A percentile compares a stretch with the other conserved stretches of the same genome.
phyloP scores from a whole-genome alignment of 176 grass and related monocot species.

The Carex myosuroides region DNA sequence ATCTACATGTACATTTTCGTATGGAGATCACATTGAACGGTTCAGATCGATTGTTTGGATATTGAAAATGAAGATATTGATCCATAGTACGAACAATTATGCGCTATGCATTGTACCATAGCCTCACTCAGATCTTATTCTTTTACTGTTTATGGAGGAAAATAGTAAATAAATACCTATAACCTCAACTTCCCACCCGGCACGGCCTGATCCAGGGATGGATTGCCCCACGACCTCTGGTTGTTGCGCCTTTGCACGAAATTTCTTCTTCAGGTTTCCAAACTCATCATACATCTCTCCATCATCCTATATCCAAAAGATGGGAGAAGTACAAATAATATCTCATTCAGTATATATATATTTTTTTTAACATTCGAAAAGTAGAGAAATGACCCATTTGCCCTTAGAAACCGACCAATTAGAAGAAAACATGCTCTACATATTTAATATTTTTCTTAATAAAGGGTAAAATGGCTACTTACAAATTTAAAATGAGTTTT shows the following conservation, averaged over 20 bases:
- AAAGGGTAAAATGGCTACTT: too few relatives aligned
- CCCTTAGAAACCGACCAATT: too few relatives aligned
- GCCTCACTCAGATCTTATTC: background rate
- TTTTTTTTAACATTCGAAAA: background rate
- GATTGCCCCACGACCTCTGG: constrained; percentile 28
- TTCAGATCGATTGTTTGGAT: too few relatives aligned
- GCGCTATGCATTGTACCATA: too few relatives aligned
- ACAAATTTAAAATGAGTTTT: too few relatives aligned
- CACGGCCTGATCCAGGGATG: constrained; percentile 59
- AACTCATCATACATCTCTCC: constrained; percentile 99
- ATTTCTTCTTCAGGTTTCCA: constrained; percentile 99
- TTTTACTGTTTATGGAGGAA: background rate
- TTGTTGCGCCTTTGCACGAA: constrained; percentile 70
- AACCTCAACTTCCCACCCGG: constrained; percentile 69
- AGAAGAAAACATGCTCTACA: too few relatives aligned
- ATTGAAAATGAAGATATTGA: too few relatives aligned
- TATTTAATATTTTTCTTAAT: too few relatives aligned
- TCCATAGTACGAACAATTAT: too few relatives aligned
- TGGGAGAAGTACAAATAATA: background rate
- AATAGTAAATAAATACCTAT: constrained; percentile 36
- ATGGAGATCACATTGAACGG: too few relatives aligned
- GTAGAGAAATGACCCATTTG: too few relatives aligned
- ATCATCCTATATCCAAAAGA: constrained; percentile 55
- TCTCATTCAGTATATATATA: background rate
- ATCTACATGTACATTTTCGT: too few relatives aligned